phyloP scores from a whole-genome alignment of 371 early-diverging fungal genomes.

The Massospora cicadina region DNA sequence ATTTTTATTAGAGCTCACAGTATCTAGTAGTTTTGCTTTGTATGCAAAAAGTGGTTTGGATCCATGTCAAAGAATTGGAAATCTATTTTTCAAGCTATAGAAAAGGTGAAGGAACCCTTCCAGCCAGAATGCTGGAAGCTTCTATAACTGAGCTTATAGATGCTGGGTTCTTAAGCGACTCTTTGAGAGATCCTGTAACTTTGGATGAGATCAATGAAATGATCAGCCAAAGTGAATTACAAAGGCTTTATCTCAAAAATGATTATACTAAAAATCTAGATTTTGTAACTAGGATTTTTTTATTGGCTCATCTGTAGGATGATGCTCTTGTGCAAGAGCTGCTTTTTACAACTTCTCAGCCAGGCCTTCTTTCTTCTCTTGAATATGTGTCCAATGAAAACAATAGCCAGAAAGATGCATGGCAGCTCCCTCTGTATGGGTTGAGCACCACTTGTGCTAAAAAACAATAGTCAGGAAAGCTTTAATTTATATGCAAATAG shows the following conservation, averaged over 20 bases:
- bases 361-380: not conserved
- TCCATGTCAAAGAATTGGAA: not conserved
- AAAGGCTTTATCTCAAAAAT: not conserved
- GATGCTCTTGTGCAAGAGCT: not conserved
- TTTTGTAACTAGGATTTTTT: not conserved
- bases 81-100: not conserved
- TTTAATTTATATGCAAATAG: not conserved
- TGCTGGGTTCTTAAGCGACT: not conserved
- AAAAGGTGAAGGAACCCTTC: not conserved
- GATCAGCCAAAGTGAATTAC: not conserved
- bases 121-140: not conserved
- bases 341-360: not conserved
- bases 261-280: not conserved
- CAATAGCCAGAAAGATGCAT: not conserved
- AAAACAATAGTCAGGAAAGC: too few relatives aligned
- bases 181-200: not conserved
- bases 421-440: too few relatives aligned
- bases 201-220: not conserved
- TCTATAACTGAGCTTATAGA: not conserved
- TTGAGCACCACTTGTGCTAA: too few relatives aligned
- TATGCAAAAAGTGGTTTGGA: slow-evolving; percentile 2
- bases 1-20: not conserved
- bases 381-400: not conserved
- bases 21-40: slow-evolving; percentile 4
- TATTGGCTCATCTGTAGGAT: not conserved